Evolutionary conservation across 306 rosid species (phyloP), one percentile per base, ranked within the genome.

Genomic region (Quercus engelmannii): DNA sequence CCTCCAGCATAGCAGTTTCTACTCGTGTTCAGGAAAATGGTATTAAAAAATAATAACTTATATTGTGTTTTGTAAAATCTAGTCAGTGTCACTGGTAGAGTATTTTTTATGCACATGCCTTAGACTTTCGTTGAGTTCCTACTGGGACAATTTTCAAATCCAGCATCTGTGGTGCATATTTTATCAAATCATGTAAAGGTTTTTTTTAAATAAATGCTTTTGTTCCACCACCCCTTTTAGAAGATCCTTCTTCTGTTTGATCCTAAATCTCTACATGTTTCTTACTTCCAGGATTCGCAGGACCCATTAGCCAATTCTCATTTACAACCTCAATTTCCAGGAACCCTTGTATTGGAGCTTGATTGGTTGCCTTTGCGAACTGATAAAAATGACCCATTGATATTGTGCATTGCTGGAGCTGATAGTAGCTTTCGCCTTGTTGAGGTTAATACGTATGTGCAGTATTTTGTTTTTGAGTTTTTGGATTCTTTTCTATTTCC

Each of bases 341-440:
- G 96, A 85, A 93, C 97, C 77, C 97, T 91, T 64, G 98, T 91
- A 18, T 87, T 91, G 87, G 97, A 95, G 85, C 98, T 93, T 87
- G 99, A 95, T 87, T 95, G 99, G 98, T 86, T 95, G 88, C 98
- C 98, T 86, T 72, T 90, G 87, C 94, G 97, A 78, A 90, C 87
- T n/a, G 88, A 86, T 76, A 95, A 86, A 82, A 89, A 76, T 65
- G 99, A 93, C 78, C 99, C 99, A 35, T 78, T 91, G 78, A 93
- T 93, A 54, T 86, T 95, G 77, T 95, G 99, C 94, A 89, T 95
- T 83, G 98, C 98, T 75, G 99, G 99, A 82, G 96, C 97, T 76
- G 99, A 95, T 90, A 76, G 99, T 89, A 95, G 94, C 86, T 95
- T 93, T 86, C 97, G 97, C 74, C 92, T 95, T 79, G 85, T 93